Evolutionary conservation across 805 yeast species (phyloP).

Genomic region (Pichia manshurica): DNA sequence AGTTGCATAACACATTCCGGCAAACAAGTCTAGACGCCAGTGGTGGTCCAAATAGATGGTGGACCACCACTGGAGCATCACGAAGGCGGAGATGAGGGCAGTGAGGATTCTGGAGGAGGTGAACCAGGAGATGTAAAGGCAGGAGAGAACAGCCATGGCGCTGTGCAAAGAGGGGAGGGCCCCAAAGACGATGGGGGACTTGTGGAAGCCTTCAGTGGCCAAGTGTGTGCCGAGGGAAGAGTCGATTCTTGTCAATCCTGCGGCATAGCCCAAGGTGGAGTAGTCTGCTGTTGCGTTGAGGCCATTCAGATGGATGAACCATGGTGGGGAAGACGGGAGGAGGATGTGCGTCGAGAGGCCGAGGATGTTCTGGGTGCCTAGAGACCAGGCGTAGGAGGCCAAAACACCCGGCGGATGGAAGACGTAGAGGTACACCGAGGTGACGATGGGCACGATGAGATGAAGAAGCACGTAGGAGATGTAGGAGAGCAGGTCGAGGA

Average conservation of each 20-base stretch:
- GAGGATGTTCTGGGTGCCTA: constrained; percentile 55
- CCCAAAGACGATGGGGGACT: constrained; percentile 65
- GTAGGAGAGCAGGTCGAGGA: constrained; percentile 56
- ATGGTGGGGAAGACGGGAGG: constrained; percentile 71
- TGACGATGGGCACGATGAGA: constrained; percentile 53
- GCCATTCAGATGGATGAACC: constrained; percentile 63
- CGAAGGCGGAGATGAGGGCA: constrained; percentile 37
- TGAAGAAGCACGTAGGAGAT: constrained; percentile 57
- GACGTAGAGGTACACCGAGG: constrained; percentile 57
- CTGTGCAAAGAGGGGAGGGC: constrained; percentile 71
- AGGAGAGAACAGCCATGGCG: constrained; percentile 55
- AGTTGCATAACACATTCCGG: constrained; percentile 50
- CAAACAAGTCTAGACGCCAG: constrained; percentile 56
- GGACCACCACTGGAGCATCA: constrained; percentile 66
- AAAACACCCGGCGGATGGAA: constrained; percentile 64
- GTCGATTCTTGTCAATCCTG: constrained; percentile 64
- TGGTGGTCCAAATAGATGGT: constrained; percentile 71
- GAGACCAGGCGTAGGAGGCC: constrained; percentile 44
- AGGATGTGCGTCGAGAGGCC: constrained; percentile 57
- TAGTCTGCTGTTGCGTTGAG: constrained; percentile 48
- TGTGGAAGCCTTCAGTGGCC: constrained; percentile 57
- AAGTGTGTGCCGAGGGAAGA: constrained; percentile 55
- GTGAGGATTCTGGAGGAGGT: constrained; percentile 33
- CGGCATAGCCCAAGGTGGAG: constrained; percentile 63
- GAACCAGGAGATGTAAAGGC: constrained; percentile 38